Conservation (phyloP, 441 rosid genomes). For the Biscutella auriculata region DNA sequence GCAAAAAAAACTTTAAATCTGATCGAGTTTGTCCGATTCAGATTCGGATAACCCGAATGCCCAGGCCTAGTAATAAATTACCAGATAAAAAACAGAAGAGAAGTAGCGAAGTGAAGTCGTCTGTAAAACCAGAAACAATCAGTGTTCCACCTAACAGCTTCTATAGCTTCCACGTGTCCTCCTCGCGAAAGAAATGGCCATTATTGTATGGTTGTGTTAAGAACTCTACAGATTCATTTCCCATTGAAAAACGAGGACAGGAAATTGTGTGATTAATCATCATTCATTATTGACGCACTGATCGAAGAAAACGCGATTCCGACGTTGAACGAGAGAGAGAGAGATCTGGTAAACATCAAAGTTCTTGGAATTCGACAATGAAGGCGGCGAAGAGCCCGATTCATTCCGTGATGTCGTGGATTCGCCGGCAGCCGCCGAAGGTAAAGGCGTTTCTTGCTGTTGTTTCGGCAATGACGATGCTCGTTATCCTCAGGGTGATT, state of each 20-base stretch:
- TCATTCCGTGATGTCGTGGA: conserved; percentile 38
- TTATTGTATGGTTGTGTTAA: conserved; percentile 9
- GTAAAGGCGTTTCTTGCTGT: conserved; percentile 34
- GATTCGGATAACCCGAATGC: too few relatives aligned
- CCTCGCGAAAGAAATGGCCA: conserved; percentile 18
- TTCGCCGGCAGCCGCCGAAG: conserved; percentile 51
- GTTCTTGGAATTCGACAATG: conserved; percentile 18
- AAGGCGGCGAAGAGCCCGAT: conserved; percentile 39
- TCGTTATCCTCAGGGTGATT: conserved; percentile 36
- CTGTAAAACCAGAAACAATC: conserved; percentile 7
- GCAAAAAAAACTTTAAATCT: too few relatives aligned
- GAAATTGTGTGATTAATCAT: background rate
- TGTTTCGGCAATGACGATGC: conserved; percentile 28
- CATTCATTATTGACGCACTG: background rate
- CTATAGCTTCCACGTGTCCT: conserved; percentile 22
- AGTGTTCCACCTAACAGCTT: conserved; percentile 9
- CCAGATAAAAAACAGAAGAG: background rate
- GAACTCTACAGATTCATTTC: background rate
- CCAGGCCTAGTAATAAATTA: too few relatives aligned
- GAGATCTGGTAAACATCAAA: background rate
- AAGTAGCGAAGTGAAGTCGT: background rate
- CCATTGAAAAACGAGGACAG: background rate
- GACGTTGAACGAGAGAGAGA: background rate
- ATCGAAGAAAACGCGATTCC: background rate
- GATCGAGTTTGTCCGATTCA: too few relatives aligned